Base-by-base conservation (phyloP, 169 alveolate species). In the Babesia bigemina region DNA sequence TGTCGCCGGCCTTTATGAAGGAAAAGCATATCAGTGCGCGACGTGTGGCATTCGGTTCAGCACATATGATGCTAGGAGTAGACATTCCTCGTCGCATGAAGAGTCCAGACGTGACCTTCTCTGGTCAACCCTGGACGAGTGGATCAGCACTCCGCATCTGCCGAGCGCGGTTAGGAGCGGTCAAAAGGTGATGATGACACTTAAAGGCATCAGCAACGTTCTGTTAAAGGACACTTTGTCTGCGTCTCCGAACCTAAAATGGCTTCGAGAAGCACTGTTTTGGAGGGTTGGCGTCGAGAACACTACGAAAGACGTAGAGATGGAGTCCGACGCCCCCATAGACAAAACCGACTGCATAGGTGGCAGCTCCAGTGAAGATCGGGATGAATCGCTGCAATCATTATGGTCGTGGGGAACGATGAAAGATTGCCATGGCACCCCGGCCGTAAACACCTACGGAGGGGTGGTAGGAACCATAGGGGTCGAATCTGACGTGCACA, bases 341-440 rank as follows among this genome's bases (percentile, higher is more conserved):
- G 39, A 33, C 39, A 33, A 33, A 33, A 33, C 39, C 39, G 39
- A 33, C 39, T 2, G 6, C 10, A 33, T 33, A 33, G 6, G 39
- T 33, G 39, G 39, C 39, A 33, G 39, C 39, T 33, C 39, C 39
- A 33, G 6, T 2, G 47, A n/a, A 11, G 79, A 24, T 36, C 47
- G 21, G 0, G 49, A 50, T 13, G 86, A 67, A 4, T n/a, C 44
- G 29, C 53, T 28, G 19, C 56, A 55, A 4, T 28, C 42, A 11
- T 29, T 79, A n/a, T 79, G 87, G 87, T 79, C 87, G 24, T 79
- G 87, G 87, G 87, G 87, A 42, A 72, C 65, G 3, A 71, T 69
- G 86, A 53, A 55, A 4, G 75, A 67, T 29, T 39, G 76, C 24
- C 16, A 21, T 4, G 60, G 12, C 17, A 7, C 28, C 42, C 77